Base-by-base conservation (phyloP, 768 basidiomycete genomes). In the Panellus pusillus region DNA sequence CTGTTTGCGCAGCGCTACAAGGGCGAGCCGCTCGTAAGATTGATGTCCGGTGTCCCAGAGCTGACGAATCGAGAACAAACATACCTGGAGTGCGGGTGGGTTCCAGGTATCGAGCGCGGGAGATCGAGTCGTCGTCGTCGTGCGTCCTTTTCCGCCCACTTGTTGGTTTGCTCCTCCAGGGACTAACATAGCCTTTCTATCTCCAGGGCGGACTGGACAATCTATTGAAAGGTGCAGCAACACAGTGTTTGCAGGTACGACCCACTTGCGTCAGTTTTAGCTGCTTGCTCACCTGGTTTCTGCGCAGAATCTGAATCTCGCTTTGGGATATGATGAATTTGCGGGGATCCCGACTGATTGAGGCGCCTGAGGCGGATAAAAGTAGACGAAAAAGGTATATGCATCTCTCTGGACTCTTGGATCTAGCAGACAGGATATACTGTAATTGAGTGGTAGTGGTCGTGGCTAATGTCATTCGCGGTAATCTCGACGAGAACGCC, bases 171-270 rank as follows among this genome's bases (percentile, higher is more conserved):
- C 6, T 24, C 24, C 24, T 24, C 24, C 24, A 24, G 24, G 24
- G 11, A 36, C 19, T 13, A 42, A 42, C 38, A n/a, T n/a, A 6
- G 24, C 24, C 24, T 24, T 24, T 24, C n/a, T n/a, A 35, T 35
- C 6, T 27, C 29, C 57, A 93, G 91, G 96, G 93, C 44, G 94
- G 94, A 0, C 72, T 99, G 64, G 97, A 99, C 67, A 99, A 99
- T 73, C 73, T 99, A 52, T 77, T 99, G 57, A 99, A 99, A 70
- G 97, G 97, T 7, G 97, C 97, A 45, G 97, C 97, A 15, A 98
- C 96, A n/a, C 97, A 99, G 70, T 98, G 96, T 69, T 67, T 99
- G 57, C 94, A 96, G 80, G 91, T 93, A 46, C 17, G 85, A 72
- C 36, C 12, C 28, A 6, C 36, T 49, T 24, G 52, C 42, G 32